Conservation (phyloP, 257 asterid genomes). For the Salvia hispanica region DNA sequence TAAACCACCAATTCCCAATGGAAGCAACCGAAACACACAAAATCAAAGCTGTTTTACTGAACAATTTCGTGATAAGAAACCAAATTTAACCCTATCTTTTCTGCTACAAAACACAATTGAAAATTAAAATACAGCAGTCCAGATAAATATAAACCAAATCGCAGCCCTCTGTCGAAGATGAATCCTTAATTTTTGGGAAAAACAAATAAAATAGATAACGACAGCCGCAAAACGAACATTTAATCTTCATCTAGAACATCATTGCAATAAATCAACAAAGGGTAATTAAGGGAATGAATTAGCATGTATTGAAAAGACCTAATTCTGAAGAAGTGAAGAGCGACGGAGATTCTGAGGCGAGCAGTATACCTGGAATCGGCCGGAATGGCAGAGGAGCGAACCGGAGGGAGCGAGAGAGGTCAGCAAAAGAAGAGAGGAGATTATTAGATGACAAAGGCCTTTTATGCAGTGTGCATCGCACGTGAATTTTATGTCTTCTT, state of each 20-base stretch:
- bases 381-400: slow-evolving; percentile 24
- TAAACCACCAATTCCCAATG: neutral
- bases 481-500: slow-evolving; percentile 6
- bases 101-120: neutral
- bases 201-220: neutral
- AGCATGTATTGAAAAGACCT: neutral
- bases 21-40: neutral
- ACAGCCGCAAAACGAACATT: neutral
- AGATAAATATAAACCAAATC: neutral
- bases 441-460: neutral
- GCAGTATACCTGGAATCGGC: slow-evolving; percentile 23
- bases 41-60: neutral
- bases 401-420: slow-evolving; percentile 22
- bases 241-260: neutral
- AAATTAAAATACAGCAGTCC: neutral
- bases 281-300: neutral
- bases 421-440: neutral
- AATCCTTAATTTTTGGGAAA: neutral
- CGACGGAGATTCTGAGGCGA: neutral
- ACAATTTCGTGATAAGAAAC: neutral
- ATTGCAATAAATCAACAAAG: neutral
- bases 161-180: no score
- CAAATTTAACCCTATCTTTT: neutral
- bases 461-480: slow-evolving; percentile 21
- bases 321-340: slow-evolving; percentile 1